phyloP scores from a whole-genome alignment of 495 filamentous ascomycete species.

The Penicillium cataractarum region DNA sequence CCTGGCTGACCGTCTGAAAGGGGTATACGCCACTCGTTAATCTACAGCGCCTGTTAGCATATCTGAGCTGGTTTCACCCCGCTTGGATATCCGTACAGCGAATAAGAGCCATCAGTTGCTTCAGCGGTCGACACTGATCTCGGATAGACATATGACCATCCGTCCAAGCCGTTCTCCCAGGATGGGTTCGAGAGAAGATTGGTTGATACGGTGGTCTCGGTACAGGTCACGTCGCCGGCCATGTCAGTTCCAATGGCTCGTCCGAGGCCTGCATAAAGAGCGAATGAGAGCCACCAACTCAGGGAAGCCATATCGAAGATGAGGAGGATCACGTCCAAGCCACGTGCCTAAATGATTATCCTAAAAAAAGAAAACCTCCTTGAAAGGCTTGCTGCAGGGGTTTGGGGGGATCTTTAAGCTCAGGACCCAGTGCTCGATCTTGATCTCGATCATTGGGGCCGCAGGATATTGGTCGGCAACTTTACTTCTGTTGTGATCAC shows the following conservation, averaged over 20 bases:
- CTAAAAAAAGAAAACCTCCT: too few relatives aligned
- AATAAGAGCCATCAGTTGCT: not conserved
- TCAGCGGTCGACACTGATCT: not conserved
- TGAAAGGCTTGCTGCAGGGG: too few relatives aligned
- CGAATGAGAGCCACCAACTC: not conserved
- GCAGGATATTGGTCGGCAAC: too few relatives aligned
- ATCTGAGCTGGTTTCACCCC: not conserved
- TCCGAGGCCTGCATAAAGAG: not conserved
- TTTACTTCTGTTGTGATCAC: too few relatives aligned
- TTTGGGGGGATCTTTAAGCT: too few relatives aligned
- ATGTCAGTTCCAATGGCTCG: not conserved
- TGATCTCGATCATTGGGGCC: too few relatives aligned
- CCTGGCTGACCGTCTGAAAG: not conserved
- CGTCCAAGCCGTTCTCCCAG: not conserved
- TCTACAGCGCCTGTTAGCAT: not conserved
- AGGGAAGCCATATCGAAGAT: not conserved
- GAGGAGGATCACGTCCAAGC: not conserved
- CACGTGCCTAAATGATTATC: too few relatives aligned
- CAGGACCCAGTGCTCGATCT: too few relatives aligned
- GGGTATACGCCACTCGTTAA: not conserved
- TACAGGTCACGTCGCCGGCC: not conserved
- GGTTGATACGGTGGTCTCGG: not conserved
- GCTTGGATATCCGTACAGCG: not conserved
- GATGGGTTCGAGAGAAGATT: not conserved
- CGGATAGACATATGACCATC: not conserved